These are phyloP conservation scores for Earliella scabrosa DNA, from an alignment of 1,284 basidiomycete species.

Conservation along the genomic window DNA sequence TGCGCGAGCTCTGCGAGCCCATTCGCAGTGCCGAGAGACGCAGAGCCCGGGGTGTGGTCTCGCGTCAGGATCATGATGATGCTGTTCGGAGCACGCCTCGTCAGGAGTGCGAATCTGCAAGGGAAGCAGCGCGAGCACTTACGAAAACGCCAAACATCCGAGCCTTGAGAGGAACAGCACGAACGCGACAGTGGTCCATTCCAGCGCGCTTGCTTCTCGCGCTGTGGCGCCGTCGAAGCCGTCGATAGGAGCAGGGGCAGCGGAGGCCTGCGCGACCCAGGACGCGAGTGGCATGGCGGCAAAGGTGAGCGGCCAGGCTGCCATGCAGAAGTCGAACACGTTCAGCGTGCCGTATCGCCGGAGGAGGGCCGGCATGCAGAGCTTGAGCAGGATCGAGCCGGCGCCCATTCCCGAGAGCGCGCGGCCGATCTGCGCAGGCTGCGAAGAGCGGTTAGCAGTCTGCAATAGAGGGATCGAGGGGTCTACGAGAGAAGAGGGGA, in stretches of 20 bases:
- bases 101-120: constrained; percentile 6
- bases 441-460: neutral
- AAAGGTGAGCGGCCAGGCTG: constrained; percentile 41
- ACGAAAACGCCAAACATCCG: constrained; percentile 44
- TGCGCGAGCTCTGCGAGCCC: constrained; percentile 66
- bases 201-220: constrained; percentile 23
- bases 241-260: constrained; percentile 1
- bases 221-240: neutral
- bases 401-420: constrained; percentile 51
- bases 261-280: constrained; percentile 27
- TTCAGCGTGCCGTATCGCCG: constrained; percentile 36
- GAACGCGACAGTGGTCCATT: constrained; percentile 40
- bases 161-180: constrained; percentile 39
- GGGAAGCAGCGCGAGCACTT: constrained; percentile 7
- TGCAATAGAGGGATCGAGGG: neutral
- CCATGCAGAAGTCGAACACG: constrained; percentile 38
- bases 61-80: constrained; percentile 65
- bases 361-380: constrained; percentile 40
- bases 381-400: constrained; percentile 42
- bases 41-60: constrained; percentile 52
- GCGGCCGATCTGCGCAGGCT: constrained; percentile 66
- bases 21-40: constrained; percentile 62
- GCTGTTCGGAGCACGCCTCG: constrained; percentile 35
- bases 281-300: constrained; percentile 39
- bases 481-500: neutral